Base-by-base conservation (phyloP, 2,329 filamentous ascomycete species). In the Pseudohalonectria lignicola region DNA sequence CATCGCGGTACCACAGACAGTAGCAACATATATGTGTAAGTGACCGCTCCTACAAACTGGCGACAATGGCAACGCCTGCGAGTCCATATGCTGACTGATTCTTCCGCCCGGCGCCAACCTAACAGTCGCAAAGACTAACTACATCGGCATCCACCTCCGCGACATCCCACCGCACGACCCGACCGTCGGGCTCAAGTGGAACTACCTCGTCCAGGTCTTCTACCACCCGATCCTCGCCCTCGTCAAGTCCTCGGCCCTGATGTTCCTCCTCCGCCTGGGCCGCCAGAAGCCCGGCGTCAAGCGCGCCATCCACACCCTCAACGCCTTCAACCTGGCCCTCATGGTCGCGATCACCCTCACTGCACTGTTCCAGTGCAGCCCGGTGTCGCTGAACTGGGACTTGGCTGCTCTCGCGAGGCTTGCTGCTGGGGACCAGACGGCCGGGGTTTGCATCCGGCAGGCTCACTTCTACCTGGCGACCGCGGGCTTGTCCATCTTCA, bases 151-250 rank as follows among this genome's bases (percentile, higher is more conserved):
- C 29, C 47, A 48, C 18, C 5, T 26, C 13, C 36, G 34, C 9
- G 42, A 48, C 20, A 37, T 54, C 3, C 51, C 49, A 4, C 42
- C 42, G 7, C 45, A 48, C 34, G 49, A 52, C 36, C 47, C 43
- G 3, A 50, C 47, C 1, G 41, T 51, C 26, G 50, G 39, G 1
- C 32, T 50, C 13, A 43, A 53, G 16, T 59, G 55, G 55, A 41
- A 48, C 29, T 58, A 53, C 31, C 49, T 52, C 21, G 53, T 55
- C 3, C 53, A 59, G 39, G 47, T 60, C 7, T 45, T 59, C 9
- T 59, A 59, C 46, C 83, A 90, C 54, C 79, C 76, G 1, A 88
- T 85, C 53, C 62, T 90, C 10, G 83, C 84, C 1, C 82, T 90
- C 51, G 71, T 90, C 46, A 82, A 79, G 49, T 68, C 76, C 5